Evolutionary conservation across 2,329 filamentous ascomycete species (phyloP).

Genomic region (Emydomyces testavorans): DNA sequence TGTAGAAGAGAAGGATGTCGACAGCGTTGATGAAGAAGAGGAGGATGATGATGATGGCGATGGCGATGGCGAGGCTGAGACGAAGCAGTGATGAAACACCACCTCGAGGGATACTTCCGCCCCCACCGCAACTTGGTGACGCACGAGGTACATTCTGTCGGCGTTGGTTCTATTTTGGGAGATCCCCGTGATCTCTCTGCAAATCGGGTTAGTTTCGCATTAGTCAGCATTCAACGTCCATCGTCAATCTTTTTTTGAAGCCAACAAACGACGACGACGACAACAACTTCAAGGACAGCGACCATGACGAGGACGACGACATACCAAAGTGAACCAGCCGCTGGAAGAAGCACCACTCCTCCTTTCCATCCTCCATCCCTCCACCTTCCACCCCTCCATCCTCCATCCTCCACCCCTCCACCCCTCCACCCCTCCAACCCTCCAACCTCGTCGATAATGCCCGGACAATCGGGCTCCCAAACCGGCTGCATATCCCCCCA

Average conservation of each 20-base stretch:
- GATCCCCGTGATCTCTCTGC: background rate
- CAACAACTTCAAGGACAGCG: too few relatives aligned
- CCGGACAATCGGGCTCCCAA: background rate
- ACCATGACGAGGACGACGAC: too few relatives aligned
- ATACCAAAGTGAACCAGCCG: too few relatives aligned
- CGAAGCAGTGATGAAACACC: background rate
- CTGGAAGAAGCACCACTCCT: too few relatives aligned
- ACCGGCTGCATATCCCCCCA: background rate
- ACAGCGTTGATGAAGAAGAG: background rate
- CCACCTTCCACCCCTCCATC: too few relatives aligned
- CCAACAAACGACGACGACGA: background rate
- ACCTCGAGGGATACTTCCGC: background rate
- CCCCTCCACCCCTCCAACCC: too few relatives aligned
- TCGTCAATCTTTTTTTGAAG: background rate
- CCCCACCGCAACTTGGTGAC: background rate
- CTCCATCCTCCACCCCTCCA: too few relatives aligned
- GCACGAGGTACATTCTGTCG: background rate
- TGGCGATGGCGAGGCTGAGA: slow-evolving; percentile 7
- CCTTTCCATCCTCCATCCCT: too few relatives aligned
- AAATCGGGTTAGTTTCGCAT: too few relatives aligned
- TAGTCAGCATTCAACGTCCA: too few relatives aligned
- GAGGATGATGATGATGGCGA: background rate
- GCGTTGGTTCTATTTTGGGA: slow-evolving; percentile 3
- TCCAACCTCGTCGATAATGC: too few relatives aligned
- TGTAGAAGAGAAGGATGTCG: background rate